Evolutionary conservation across 1,284 basidiomycete genomes (phyloP).

Genomic region (Phlebopus sp.): DNA sequence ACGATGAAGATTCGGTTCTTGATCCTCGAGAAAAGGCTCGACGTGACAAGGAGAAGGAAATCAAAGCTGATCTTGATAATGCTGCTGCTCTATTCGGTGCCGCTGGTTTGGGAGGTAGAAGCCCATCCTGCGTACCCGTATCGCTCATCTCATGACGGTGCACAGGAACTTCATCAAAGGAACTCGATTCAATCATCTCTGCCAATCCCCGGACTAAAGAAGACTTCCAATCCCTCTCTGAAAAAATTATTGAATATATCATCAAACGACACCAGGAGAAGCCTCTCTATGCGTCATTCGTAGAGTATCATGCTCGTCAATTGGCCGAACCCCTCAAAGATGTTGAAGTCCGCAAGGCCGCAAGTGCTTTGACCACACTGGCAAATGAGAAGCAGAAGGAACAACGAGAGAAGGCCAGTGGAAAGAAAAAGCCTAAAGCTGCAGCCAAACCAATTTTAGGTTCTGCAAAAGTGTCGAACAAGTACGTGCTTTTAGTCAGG

Average conservation of each 20-base stretch:
- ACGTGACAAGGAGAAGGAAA: slow-evolving; percentile 73
- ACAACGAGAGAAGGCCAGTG: slow-evolving; percentile 77
- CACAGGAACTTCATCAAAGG: slow-evolving; percentile 61
- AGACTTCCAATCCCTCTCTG: slow-evolving; percentile 75
- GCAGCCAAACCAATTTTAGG: slow-evolving; percentile 73
- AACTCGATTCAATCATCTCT: slow-evolving; percentile 68
- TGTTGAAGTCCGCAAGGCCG: slow-evolving; percentile 85
- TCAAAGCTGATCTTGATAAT: slow-evolving; percentile 82
- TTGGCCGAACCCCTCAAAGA: slow-evolving; percentile 77
- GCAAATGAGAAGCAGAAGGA: slow-evolving; percentile 95
- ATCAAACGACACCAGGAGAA: slow-evolving; percentile 76
- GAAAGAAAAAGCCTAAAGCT: slow-evolving; percentile 84
- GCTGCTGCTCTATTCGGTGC: slow-evolving; percentile 80
- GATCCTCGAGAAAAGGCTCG: slow-evolving; percentile 78
- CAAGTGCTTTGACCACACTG: slow-evolving; percentile 76
- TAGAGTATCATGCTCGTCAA: slow-evolving; percentile 77
- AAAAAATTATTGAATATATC: slow-evolving; percentile 68
- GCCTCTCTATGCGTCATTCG: slow-evolving; percentile 77
- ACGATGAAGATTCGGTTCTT: slow-evolving; percentile 76
- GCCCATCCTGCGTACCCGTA: background rate
- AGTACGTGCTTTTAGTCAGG: slow-evolving; percentile 42
- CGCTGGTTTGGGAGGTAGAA: slow-evolving; percentile 62
- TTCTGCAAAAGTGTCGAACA: slow-evolving; percentile 59
- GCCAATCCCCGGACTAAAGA: slow-evolving; percentile 81
- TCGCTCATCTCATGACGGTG: slow-evolving; percentile 1